These are phyloP conservation scores for Urochloa ruziziensis DNA, from an alignment of 176 grass and related monocot genomes.

Conservation along the genomic window DNA sequence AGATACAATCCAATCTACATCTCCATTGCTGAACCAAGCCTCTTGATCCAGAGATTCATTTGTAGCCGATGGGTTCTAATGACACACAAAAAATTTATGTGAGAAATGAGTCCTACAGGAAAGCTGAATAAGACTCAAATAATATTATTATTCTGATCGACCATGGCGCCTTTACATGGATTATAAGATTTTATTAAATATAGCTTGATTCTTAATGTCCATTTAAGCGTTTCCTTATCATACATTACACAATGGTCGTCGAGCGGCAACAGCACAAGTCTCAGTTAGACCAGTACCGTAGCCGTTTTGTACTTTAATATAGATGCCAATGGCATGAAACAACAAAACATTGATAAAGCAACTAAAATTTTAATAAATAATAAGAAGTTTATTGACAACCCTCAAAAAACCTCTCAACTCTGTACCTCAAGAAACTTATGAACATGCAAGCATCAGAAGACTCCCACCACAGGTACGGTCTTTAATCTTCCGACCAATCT, in stretches of 20 bases:
- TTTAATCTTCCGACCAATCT: too few species aligned
- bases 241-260: slow-evolving; percentile 83
- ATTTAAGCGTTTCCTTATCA: slow-evolving; percentile 8
- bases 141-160: background rate
- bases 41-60: slow-evolving; percentile 63
- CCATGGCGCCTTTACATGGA: too few species aligned
- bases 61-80: slow-evolving; percentile 69
- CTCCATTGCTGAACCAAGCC: slow-evolving; percentile 85
- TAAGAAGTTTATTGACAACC: slow-evolving; percentile 25
- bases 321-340: slow-evolving; percentile 81
- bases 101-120: background rate
- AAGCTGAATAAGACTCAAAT: background rate
- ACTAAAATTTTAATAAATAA: slow-evolving; percentile 18
- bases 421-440: slow-evolving; percentile 49
- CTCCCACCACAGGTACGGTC: slow-evolving; percentile 92
- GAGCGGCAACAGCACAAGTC: slow-evolving; percentile 82
- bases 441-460: slow-evolving; percentile 74
- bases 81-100: background rate
- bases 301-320: slow-evolving; percentile 91
- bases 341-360: slow-evolving; percentile 26
- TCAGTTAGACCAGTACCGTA: slow-evolving; percentile 98
- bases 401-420: slow-evolving; percentile 48
- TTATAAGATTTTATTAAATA: too few species aligned
- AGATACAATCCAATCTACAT: slow-evolving; percentile 93
- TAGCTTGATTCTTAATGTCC: background rate